Base-by-base conservation (phyloP, 192 early-diverging fungal genomes). In the Coemansia interrupta region DNA sequence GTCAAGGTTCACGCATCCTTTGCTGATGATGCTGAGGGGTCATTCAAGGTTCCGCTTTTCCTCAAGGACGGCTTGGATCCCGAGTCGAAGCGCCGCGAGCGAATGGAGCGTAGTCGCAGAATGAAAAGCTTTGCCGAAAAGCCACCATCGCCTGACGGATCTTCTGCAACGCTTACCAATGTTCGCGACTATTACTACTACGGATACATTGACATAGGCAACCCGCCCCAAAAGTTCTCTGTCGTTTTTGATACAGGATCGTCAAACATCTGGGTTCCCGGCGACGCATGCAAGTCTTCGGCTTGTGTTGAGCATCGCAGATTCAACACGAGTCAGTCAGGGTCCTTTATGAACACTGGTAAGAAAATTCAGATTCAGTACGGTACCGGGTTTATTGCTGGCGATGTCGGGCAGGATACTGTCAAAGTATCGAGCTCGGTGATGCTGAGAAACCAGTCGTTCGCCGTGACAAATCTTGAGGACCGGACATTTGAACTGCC, bases 351-450 rank as follows among this genome's bases (percentile, higher is more conserved):
- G 24, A 57, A 81, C 40, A 69, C 60, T 17, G 23, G 44, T 5
- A 60, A 79, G 30, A 80, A 83, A 49, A 96, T 99, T 80, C 86
- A 90, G 36, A 96, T 99, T 66, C 92, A 88, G 54, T 99, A 99
- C 58, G 95, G 95, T 36, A 85, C 87, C 30, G 97, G 95, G 15
- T 84, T 89, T 13, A 83, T 99, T 40, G 95, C 97, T 56, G 97
- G 97, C 19, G 84, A 97, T 55, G 89, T 97, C 55, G 89, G 87
- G 68, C 69, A 78, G 43, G 94, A 96, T 51, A 78, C 63, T 1
- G 63, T 78, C 18, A 65, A 69, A 24, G 64, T 78, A 10, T 45
- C 80, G 5, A 65, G 58, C 12, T 54, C 63, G 2, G 67, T 78
- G 22, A 40, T 60, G 5, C 57, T 80, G 15, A 60, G 46, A 0